Evolutionary conservation across 352 stramenopile species (phyloP).

Genomic region (Phytophthora kernoviae): DNA sequence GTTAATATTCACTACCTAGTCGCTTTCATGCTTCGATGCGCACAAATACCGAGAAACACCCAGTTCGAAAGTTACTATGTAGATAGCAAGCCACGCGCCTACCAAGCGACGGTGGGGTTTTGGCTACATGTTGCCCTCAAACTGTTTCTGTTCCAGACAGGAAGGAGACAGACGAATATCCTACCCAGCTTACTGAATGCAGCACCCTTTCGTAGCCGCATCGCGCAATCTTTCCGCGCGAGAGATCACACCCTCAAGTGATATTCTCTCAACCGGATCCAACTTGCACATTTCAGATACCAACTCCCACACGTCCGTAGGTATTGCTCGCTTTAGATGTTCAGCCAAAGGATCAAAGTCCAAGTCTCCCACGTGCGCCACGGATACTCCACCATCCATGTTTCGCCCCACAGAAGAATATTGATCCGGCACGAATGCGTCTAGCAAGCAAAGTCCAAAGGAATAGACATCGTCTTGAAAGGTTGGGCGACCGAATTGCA

Average conservation of each 20-base stretch:
- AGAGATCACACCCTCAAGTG: constrained; percentile 11
- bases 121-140: not conserved
- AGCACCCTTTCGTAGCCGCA: constrained; percentile 17
- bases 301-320: no score
- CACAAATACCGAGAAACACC: constrained; percentile 3
- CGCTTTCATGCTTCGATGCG: constrained; percentile 10
- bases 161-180: not conserved
- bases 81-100: not conserved
- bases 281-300: constrained; percentile 22
- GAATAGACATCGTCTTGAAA: constrained; percentile 40
- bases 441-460: constrained; percentile 32
- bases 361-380: constrained; percentile 22
- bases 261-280: constrained; percentile 13
- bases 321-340: no score
- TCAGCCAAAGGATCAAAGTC: constrained; percentile 17
- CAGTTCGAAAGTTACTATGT: not conserved
- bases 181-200: constrained; percentile 18
- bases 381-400: no score
- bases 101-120: not conserved
- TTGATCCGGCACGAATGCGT: constrained; percentile 21
- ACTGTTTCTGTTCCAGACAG: not conserved
- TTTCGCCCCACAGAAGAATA: no score
- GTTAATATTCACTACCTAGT: constrained; percentile 2
- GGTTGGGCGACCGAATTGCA: constrained; percentile 15
- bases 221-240: constrained; percentile 18